A percentile compares a stretch with the other conserved stretches of the same genome.
These are phyloP conservation scores for Penicillium sp. DNA, from an alignment of 2,329 filamentous ascomycete species.

Conservation along the genomic window DNA sequence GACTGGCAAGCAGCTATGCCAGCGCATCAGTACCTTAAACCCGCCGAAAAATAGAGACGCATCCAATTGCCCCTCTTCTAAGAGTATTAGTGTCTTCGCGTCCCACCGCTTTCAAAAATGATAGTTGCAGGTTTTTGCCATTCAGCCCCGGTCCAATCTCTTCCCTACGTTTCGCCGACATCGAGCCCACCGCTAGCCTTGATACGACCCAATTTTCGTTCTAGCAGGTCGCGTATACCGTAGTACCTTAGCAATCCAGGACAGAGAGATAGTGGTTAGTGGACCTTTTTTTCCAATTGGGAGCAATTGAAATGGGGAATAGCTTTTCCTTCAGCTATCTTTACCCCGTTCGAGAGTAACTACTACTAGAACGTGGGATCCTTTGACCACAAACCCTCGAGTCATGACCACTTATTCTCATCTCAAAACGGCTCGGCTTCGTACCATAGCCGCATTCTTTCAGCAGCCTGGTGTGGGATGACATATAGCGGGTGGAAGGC, in stretches of 20 bases:
- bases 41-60: slow-evolving; percentile 12
- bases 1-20: slow-evolving; percentile 79
- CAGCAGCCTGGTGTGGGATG: slow-evolving; percentile 66
- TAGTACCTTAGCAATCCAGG: not conserved
- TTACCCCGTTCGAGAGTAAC: not conserved
- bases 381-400: too few species aligned
- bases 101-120: too few species aligned
- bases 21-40: slow-evolving; percentile 63
- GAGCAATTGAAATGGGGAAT: not conserved
- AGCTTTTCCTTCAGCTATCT: not conserved
- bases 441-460: slow-evolving; percentile 62
- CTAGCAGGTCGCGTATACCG: slow-evolving; percentile 2
- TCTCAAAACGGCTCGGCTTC: slow-evolving; percentile 29
- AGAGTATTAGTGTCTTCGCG: too few species aligned
- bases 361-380: not conserved
- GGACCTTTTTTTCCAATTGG: not conserved
- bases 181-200: too few species aligned
- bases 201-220: slow-evolving; percentile 8
- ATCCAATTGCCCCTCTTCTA: slow-evolving; percentile 1
- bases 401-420: not conserved
- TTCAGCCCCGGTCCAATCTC: not conserved
- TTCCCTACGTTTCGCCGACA: too few species aligned
- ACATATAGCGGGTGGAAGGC: slow-evolving; percentile 80
- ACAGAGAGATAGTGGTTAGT: slow-evolving; percentile 6
- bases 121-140: slow-evolving; percentile 1